These are phyloP conservation scores for Dioscorea zingiberensis DNA, from an alignment of 106 monocot species.

Conservation along the genomic window DNA sequence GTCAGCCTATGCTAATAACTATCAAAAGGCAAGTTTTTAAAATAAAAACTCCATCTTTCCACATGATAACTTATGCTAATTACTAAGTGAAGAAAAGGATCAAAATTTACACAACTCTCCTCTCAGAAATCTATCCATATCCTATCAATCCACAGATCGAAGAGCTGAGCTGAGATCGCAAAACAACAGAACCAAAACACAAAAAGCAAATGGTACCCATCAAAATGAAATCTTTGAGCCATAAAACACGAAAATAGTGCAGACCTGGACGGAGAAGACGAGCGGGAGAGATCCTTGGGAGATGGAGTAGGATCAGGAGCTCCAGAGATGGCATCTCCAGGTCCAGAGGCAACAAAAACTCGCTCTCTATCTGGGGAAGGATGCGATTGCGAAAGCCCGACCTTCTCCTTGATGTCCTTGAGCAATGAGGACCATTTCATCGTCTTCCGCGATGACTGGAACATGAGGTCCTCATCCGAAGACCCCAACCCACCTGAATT, in stretches of 20 bases:
- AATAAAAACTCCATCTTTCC: too few species aligned
- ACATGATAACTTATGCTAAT: too few species aligned
- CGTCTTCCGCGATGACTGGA: conserved; percentile 47
- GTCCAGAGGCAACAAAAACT: conserved; percentile 1
- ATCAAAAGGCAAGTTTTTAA: too few species aligned
- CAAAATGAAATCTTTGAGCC: not conserved
- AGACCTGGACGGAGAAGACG: conserved; percentile 49
- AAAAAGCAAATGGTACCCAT: too few species aligned
- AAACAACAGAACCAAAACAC: not conserved
- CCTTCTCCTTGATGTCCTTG: conserved; percentile 89
- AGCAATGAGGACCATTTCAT: conserved; percentile 96
- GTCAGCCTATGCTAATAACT: too few species aligned
- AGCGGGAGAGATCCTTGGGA: conserved; percentile 16
- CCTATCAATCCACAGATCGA: not conserved
- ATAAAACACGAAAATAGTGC: not conserved
- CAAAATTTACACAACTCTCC: too few species aligned
- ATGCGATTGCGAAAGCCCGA: conserved; percentile 42
- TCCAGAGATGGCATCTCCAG: conserved; percentile 9
- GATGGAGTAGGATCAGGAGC: conserved; percentile 18
- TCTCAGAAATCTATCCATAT: too few species aligned
- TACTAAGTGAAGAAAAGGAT: too few species aligned
- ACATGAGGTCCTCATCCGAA: conserved; percentile 36
- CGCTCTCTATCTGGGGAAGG: too few species aligned
- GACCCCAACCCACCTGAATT: not conserved
- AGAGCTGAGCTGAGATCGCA: not conserved